These are phyloP conservation scores for Candida ascalaphidarum DNA, from an alignment of 805 yeast genomes.

Conservation along the genomic window DNA sequence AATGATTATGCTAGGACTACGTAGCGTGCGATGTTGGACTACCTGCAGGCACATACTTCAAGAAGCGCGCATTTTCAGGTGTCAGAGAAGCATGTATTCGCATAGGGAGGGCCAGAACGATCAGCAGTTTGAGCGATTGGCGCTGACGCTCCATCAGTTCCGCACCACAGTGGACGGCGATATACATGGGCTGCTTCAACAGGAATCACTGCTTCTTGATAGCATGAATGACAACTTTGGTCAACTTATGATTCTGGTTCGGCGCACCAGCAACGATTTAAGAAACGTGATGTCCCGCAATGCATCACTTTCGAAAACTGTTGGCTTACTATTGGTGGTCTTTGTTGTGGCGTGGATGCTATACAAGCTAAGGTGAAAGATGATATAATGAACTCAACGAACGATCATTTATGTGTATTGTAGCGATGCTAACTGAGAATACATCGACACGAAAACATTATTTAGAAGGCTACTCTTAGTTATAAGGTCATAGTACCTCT, in stretches of 20 bases:
- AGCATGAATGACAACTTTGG: constrained; percentile 30
- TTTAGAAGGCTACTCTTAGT: no score
- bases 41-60: no score
- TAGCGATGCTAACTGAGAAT: constrained; percentile 1
- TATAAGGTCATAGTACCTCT: not conserved
- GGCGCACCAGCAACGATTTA: constrained; percentile 31
- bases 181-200: constrained; percentile 32
- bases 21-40: no score
- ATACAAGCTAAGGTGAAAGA: constrained; percentile 25
- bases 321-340: constrained; percentile 21
- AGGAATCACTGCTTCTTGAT: constrained; percentile 30
- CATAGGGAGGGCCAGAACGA: constrained; percentile 35
- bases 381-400: constrained; percentile 9
- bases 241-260: constrained; percentile 27
- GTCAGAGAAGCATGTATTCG: constrained; percentile 28
- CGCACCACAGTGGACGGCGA: constrained; percentile 34
- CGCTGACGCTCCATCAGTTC: constrained; percentile 33
- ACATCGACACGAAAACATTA: no score
- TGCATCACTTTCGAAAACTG: constrained; percentile 30
- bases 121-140: constrained; percentile 33
- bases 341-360: constrained; percentile 32
- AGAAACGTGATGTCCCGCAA: constrained; percentile 33
- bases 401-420: not conserved
- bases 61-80: no score
- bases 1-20: no score